Base-by-base conservation (phyloP, 345 rosid species). In the Salix purpurea region DNA sequence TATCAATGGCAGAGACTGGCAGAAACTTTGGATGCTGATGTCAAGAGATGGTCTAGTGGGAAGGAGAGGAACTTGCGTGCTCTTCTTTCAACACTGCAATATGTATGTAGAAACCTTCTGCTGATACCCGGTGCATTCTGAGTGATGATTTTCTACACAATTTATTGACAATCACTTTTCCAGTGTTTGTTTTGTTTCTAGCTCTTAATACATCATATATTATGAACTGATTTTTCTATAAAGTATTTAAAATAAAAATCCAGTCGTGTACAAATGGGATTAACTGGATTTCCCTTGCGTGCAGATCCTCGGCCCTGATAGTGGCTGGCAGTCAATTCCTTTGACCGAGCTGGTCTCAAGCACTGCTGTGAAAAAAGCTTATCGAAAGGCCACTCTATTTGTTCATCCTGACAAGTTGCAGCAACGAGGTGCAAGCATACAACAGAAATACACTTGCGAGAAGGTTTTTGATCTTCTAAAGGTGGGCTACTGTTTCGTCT, bases 321-420 rank as follows among this genome's bases (percentile, higher is more conserved):
- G 99, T 76, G 94, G 97, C 70, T 95, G 99, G 99, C 89, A 91
- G 82, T 83, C 99, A 44, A 85, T 90, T 76, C 86, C 94, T 19
- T 87, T 91, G 72, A 93, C 97, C 5, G 97, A 95, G 75, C 87
- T 95, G 13, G 84, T 91, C 50, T 75, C 94, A 44, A 74, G 86
- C 1, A 79, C 91, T 65, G 90, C 97, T 21, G 97, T 95, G 66
- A 95, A 91, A 87, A 95, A 95, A 84, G 93, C 97, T 16, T 95
- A 95, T 81, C 80, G 93, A 60, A 95, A 90, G 84, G 97, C 99
- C 76, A 95, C 97, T 13, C 93, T 95, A 21, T 85, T 78, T 50
- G 97, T 95, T 83, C 99, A 95, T 78, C 97, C 97, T 1, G 99
- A 95, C 82, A 93, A 95, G 86, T 83, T 93, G 83, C 99, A 95